These are phyloP conservation scores for Tulasnella calospora DNA, from an alignment of 768 basidiomycete species.

Conservation along the genomic window DNA sequence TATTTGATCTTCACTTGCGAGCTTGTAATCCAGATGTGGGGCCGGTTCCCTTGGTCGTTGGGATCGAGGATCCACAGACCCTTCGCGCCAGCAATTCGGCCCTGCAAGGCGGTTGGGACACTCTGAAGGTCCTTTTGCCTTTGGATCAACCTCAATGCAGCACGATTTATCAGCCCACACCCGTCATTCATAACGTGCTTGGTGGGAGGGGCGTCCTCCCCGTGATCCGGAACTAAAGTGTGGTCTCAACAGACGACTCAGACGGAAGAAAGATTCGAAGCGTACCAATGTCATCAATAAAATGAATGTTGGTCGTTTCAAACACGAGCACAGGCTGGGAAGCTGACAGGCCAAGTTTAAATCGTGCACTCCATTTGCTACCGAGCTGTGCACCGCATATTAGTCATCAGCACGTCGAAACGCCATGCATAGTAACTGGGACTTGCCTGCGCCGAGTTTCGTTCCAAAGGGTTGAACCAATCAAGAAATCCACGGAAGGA, in stretches of 20 bases:
- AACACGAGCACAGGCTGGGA: constrained; percentile 55
- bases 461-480: constrained; percentile 50
- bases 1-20: constrained; percentile 28
- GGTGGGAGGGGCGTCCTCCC: neutral
- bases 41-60: neutral
- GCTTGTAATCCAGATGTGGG: constrained; percentile 25
- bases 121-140: constrained; percentile 39
- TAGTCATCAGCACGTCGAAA: neutral
- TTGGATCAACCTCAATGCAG: constrained; percentile 39
- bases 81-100: constrained; percentile 48
- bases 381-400: constrained; percentile 43
- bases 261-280: constrained; percentile 3
- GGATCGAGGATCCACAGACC: constrained; percentile 27
- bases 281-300: constrained; percentile 50
- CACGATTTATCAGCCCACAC: constrained; percentile 46
- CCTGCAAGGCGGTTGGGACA: constrained; percentile 49
- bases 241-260: neutral
- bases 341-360: constrained; percentile 57
- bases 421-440: neutral
- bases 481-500: constrained; percentile 49
- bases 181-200: constrained; percentile 50
- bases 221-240: neutral
- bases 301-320: constrained; percentile 37
- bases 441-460: constrained; percentile 52
- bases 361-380: constrained; percentile 61